Evolutionary conservation across 495 filamentous ascomycete species (phyloP).

Genomic region (Penicillium waksmanii): DNA sequence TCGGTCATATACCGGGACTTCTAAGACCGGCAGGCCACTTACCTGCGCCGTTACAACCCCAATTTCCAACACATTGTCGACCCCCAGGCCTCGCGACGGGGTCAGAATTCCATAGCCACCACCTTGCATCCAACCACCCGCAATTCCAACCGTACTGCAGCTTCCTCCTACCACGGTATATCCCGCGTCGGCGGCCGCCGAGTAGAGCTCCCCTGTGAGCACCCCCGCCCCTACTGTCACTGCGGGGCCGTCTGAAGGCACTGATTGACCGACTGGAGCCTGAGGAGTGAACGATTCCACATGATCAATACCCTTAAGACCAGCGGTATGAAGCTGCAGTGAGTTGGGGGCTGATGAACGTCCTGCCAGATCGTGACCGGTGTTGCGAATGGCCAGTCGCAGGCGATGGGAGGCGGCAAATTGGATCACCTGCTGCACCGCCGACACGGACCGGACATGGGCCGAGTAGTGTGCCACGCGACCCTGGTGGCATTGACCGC

Average conservation of each 20-base stretch:
- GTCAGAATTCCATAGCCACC: slow-evolving; percentile 54
- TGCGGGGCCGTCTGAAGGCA: slow-evolving; percentile 45
- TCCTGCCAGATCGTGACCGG: slow-evolving; percentile 59
- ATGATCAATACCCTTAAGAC: slow-evolving; percentile 36
- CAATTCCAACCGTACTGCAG: slow-evolving; percentile 38
- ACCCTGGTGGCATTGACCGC: slow-evolving; percentile 20
- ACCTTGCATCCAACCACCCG: slow-evolving; percentile 57
- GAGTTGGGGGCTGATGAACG: slow-evolving; percentile 55
- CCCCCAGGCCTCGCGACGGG: slow-evolving; percentile 50
- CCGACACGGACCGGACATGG: neutral
- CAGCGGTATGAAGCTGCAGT: slow-evolving; percentile 23
- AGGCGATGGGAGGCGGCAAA: slow-evolving; percentile 54
- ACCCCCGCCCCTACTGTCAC: slow-evolving; percentile 52
- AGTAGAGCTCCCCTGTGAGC: neutral
- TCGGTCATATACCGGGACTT: too few relatives aligned
- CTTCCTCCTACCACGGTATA: slow-evolving; percentile 51
- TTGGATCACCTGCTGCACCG: slow-evolving; percentile 48
- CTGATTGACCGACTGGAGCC: slow-evolving; percentile 14
- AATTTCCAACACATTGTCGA: slow-evolving; percentile 52
- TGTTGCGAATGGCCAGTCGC: slow-evolving; percentile 60
- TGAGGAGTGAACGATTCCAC: too few relatives aligned
- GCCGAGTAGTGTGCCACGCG: slow-evolving; percentile 18
- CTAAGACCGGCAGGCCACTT: too few relatives aligned
- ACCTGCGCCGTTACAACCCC: slow-evolving; percentile 33
- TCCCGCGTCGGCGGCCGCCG: slow-evolving; percentile 38